Conservation (phyloP, 352 stramenopile species). For the Blastocystis sp. region DNA sequence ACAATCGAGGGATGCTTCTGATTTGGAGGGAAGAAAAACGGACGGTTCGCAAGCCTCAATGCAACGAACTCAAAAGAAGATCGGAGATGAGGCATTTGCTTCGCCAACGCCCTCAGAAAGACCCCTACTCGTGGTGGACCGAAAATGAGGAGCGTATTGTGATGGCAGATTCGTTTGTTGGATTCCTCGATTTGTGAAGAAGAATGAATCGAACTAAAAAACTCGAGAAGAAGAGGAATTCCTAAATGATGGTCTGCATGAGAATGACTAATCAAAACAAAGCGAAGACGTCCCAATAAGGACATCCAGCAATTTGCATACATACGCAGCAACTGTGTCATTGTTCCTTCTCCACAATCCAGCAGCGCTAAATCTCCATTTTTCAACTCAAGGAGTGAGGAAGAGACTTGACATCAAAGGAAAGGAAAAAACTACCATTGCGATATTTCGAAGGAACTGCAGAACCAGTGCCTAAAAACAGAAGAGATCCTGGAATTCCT, state of each 20-base stretch:
- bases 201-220: neutral
- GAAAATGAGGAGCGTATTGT: neutral
- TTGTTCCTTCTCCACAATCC: slow-evolving; percentile 59
- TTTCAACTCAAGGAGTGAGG: neutral
- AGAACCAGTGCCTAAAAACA: slow-evolving; percentile 60
- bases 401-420: neutral
- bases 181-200: neutral
- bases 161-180: neutral
- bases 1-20: neutral
- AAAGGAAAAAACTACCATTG: neutral
- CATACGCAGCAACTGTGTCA: slow-evolving; percentile 20
- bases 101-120: neutral
- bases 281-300: neutral
- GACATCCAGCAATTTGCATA: too few species aligned
- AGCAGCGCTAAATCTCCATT: neutral
- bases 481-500: neutral
- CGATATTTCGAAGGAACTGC: slow-evolving; percentile 31
- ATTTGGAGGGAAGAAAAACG: neutral
- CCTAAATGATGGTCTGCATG: slow-evolving; percentile 54
- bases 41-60: neutral
- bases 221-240: slow-evolving; percentile 26
- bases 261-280: slow-evolving; percentile 35
- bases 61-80: neutral
- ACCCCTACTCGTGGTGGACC: neutral
- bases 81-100: neutral